These are phyloP conservation scores for Globisporangium camurandrum DNA, from an alignment of 352 stramenopile species.

Conservation along the genomic window DNA sequence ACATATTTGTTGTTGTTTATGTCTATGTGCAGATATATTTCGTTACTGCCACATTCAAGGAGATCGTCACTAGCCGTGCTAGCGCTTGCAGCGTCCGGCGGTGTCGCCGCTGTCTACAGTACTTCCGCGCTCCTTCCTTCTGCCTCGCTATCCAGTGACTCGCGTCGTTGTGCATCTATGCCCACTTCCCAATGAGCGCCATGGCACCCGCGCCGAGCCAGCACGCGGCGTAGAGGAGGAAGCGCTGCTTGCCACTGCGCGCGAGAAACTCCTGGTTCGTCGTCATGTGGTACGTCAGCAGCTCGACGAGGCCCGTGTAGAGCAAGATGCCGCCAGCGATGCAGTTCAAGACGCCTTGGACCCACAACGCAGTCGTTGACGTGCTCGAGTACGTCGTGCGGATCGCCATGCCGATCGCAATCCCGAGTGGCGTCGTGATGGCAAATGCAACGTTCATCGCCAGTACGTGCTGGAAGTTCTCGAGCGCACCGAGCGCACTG, in stretches of 20 bases:
- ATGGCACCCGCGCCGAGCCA: constrained; percentile 51
- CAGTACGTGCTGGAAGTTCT: constrained; percentile 30
- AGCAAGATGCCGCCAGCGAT: constrained; percentile 61
- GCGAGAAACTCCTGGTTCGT: constrained; percentile 51
- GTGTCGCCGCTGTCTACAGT: no score
- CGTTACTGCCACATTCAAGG: no score
- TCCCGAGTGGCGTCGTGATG: constrained; percentile 42
- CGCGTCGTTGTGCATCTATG: no score
- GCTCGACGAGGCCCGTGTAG: constrained; percentile 35
- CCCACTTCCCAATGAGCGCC: constrained; percentile 67
- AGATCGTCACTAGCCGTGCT: no score
- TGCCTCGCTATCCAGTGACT: no score
- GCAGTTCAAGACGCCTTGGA: constrained; percentile 55
- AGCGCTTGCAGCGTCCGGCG: no score
- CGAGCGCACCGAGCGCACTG: constrained; percentile 29
- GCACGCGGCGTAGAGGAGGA: constrained; percentile 34
- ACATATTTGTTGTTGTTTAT: no score
- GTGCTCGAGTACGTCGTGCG: constrained; percentile 41
- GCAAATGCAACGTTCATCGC: constrained; percentile 43
- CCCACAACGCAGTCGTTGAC: constrained; percentile 39
- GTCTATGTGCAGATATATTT: no score
- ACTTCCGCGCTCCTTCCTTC: no score
- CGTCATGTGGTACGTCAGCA: constrained; percentile 65
- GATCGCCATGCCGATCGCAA: constrained; percentile 52
- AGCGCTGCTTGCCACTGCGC: constrained; percentile 20